A percentile compares a stretch with the other conserved stretches of the same genome.
Evolutionary conservation across 169 alveolate genomes (phyloP).

Genomic region (Plasmodium falciparum): DNA sequence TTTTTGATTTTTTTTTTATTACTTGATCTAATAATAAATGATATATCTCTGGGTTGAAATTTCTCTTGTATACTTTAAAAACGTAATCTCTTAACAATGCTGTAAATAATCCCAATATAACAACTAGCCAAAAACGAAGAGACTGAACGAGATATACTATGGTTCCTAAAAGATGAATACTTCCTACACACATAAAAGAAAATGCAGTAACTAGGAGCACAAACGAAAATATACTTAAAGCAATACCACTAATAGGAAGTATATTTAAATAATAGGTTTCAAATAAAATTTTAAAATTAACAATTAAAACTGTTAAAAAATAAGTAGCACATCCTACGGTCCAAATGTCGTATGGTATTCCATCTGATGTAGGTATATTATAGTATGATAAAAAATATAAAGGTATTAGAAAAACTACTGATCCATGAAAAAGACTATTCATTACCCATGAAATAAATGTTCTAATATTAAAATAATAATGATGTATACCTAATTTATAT

Average conservation of each 20-base stretch:
- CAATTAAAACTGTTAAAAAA: conserved; percentile 83
- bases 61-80: conserved; percentile 58
- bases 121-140: conserved; percentile 75
- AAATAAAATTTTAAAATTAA: conserved; percentile 83
- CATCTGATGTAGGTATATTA: conserved; percentile 80
- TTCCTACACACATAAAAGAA: conserved; percentile 71
- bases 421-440: conserved; percentile 83
- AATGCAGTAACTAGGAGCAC: conserved; percentile 31
- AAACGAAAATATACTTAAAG: conserved; percentile 78
- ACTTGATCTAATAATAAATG: conserved; percentile 57
- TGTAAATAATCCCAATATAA: conserved; percentile 31
- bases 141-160: conserved; percentile 24
- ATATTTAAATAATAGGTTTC: conserved; percentile 83
- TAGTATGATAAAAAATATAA: conserved; percentile 78
- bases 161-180: conserved; percentile 42
- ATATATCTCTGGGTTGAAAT: conserved; percentile 68
- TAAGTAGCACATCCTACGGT: conserved; percentile 79
- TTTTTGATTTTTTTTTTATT: background rate
- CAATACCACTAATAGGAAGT: conserved; percentile 76
- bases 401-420: conserved; percentile 79
- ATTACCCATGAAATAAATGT: conserved; percentile 85
- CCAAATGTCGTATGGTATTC: conserved; percentile 78
- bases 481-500: conserved; percentile 85
- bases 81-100: conserved; percentile 60
- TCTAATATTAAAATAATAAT: conserved; percentile 81